These are phyloP conservation scores for Solanum virginianum DNA, from an alignment of 257 asterid species.

Conservation along the genomic window DNA sequence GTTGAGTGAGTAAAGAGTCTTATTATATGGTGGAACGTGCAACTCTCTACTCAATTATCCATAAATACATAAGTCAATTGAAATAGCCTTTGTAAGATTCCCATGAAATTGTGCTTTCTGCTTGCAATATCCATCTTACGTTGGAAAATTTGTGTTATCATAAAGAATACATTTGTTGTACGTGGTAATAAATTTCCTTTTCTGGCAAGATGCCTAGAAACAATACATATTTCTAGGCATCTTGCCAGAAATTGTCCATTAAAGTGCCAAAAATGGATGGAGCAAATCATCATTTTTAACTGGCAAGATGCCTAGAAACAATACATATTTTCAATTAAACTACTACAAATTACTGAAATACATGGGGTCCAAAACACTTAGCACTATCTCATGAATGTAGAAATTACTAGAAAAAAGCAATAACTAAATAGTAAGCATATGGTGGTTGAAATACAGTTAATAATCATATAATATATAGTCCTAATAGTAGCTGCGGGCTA, in stretches of 20 bases:
- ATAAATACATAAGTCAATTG: neutral
- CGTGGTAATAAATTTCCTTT: too few relatives aligned
- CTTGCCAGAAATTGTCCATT: neutral
- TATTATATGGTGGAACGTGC: neutral
- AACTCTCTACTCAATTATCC: neutral
- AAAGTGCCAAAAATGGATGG: neutral
- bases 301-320: neutral
- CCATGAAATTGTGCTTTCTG: neutral
- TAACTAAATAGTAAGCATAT: neutral
- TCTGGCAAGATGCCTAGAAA: too few relatives aligned
- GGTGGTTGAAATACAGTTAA: neutral
- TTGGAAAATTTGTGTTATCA: neutral
- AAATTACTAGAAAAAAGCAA: neutral
- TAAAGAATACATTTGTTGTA: neutral
- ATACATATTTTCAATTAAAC: neutral
- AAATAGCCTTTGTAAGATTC: neutral
- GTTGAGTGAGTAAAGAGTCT: neutral
- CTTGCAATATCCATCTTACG: neutral
- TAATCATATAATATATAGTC: neutral
- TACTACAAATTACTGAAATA: neutral
- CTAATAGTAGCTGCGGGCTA: slow-evolving; percentile 63
- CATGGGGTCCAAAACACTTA: too few relatives aligned
- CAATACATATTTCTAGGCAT: too few relatives aligned
- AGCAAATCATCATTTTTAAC: neutral
- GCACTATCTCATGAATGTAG: too few relatives aligned